These are phyloP conservation scores for Nelumbo lutea DNA, from an alignment of 164 flowering plant species.

Conservation along the genomic window DNA sequence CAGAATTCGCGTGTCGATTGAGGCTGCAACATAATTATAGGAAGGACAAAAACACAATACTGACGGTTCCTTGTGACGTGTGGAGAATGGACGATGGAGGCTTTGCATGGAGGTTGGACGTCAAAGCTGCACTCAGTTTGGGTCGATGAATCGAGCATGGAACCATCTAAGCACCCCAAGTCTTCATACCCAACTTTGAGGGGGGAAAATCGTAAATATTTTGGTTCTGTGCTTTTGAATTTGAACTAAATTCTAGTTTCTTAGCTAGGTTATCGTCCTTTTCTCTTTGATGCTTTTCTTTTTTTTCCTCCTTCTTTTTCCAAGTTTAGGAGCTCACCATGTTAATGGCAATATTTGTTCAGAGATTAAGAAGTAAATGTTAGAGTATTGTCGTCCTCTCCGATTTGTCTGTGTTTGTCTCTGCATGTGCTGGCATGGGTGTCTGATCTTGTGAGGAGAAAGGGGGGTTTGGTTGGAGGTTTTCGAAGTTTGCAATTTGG, in stretches of 20 bases:
- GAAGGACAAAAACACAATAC: slow-evolving; percentile 25
- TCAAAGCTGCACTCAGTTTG: slow-evolving; percentile 67
- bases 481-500: too few relatives aligned
- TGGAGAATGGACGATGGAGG: slow-evolving; percentile 79
- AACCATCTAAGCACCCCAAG: neutral
- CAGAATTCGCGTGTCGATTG: slow-evolving; percentile 66
- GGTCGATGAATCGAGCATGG: slow-evolving; percentile 32
- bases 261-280: neutral
- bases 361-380: too few relatives aligned
- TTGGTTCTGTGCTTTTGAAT: neutral
- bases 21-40: slow-evolving; percentile 48
- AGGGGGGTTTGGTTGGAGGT: too few relatives aligned
- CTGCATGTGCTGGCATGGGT: neutral
- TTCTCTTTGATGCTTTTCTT: neutral
- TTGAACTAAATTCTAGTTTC: neutral
- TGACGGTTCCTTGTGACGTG: slow-evolving; percentile 73
- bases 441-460: too few relatives aligned
- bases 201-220: slow-evolving; percentile 22
- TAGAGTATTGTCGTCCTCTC: too few relatives aligned
- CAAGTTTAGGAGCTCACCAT: neutral
- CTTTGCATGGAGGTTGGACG: slow-evolving; percentile 85
- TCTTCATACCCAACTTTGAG: neutral
- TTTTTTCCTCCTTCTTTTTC: neutral
- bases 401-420: neutral
- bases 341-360: neutral